These are phyloP conservation scores for Boletus reticulatus DNA, from an alignment of 768 basidiomycete species.

Conservation along the genomic window DNA sequence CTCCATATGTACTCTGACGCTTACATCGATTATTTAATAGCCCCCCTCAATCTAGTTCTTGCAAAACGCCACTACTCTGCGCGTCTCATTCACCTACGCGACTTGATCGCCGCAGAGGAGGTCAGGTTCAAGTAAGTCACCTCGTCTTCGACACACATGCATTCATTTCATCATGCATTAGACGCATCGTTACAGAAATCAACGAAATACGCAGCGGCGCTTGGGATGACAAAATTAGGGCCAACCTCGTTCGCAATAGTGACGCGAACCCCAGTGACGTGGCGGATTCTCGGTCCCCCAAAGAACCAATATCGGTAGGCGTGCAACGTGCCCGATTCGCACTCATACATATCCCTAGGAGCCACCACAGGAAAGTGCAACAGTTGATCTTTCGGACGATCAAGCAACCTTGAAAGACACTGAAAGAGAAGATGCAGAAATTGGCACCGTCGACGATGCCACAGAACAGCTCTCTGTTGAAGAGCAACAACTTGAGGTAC, in stretches of 20 bases:
- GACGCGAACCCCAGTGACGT: slow-evolving; percentile 4
- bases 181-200: slow-evolving; percentile 69
- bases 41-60: slow-evolving; percentile 60
- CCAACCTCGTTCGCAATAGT: slow-evolving; percentile 25
- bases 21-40: slow-evolving; percentile 38
- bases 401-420: background rate
- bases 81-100: slow-evolving; percentile 69
- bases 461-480: slow-evolving; percentile 1
- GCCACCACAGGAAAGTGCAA: slow-evolving; percentile 3
- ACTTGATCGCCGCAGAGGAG: slow-evolving; percentile 73
- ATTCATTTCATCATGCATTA: slow-evolving; percentile 24
- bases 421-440: slow-evolving; percentile 3
- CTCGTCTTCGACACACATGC: background rate
- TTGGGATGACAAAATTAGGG: slow-evolving; percentile 55
- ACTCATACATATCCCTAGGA: slow-evolving; percentile 5
- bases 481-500: background rate
- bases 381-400: slow-evolving; percentile 7
- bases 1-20: slow-evolving; percentile 4
- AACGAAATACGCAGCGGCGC: slow-evolving; percentile 68
- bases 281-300: background rate
- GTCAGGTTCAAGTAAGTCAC: slow-evolving; percentile 65
- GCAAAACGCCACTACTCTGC: slow-evolving; percentile 73
- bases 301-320: slow-evolving; percentile 11
- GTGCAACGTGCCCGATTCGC: background rate
- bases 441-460: background rate